These are phyloP conservation scores for Ophiostoma ips DNA, from an alignment of 2,329 filamentous ascomycete species.

Conservation along the genomic window DNA sequence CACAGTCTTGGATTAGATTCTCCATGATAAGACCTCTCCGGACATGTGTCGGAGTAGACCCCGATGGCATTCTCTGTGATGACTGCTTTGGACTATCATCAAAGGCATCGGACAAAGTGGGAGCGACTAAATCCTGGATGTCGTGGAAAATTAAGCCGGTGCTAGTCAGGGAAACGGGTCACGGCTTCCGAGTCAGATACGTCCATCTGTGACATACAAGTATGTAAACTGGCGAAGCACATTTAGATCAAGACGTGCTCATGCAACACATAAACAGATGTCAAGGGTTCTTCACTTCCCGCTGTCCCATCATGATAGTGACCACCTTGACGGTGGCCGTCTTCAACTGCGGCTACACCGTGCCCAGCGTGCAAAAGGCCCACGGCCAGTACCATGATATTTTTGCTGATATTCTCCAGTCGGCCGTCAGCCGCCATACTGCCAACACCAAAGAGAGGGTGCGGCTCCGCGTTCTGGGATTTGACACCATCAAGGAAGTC, in stretches of 20 bases:
- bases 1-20: no score
- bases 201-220: neutral
- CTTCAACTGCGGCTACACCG: conserved; percentile 6
- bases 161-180: no score
- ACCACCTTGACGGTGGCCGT: neutral
- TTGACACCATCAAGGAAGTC: neutral
- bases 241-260: no score
- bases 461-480: neutral
- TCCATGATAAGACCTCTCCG: neutral
- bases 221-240: neutral
- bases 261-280: no score
- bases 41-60: neutral
- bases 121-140: no score
- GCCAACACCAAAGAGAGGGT: neutral
- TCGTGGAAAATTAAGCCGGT: no score
- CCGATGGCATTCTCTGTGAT: neutral
- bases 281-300: no score
- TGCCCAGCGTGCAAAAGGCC: neutral
- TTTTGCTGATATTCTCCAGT: neutral
- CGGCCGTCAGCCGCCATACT: neutral
- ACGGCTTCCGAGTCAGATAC: no score
- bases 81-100: no score
- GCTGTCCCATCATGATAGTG: neutral
- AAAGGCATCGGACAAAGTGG: no score
- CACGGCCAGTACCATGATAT: conserved; percentile 5